phyloP scores from a whole-genome alignment of 768 basidiomycete genomes.

The Tulasnella sp. region DNA sequence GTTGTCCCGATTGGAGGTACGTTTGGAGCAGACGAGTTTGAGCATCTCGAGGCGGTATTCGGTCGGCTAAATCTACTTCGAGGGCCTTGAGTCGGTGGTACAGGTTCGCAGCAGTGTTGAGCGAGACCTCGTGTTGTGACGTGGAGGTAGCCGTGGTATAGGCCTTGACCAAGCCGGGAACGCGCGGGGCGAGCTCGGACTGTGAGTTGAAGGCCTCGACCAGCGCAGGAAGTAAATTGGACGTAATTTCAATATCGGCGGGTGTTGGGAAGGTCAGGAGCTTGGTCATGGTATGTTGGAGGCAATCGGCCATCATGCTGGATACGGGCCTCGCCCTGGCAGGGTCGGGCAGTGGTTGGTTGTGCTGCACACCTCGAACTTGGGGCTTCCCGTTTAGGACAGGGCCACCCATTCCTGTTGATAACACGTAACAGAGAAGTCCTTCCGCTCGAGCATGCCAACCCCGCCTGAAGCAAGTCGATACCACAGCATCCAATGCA shows the following conservation, averaged over 20 bases:
- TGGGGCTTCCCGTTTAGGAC: neutral
- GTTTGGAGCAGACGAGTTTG: neutral
- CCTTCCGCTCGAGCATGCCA: neutral
- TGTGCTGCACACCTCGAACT: neutral
- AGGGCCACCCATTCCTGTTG: neutral
- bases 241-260: neutral
- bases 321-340: neutral
- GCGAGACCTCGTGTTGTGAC: neutral
- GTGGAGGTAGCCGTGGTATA: neutral
- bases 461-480: neutral
- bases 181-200: neutral
- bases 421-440: neutral
- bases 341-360: neutral
- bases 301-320: neutral
- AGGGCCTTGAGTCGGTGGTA: neutral
- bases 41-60: neutral
- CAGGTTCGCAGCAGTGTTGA: neutral
- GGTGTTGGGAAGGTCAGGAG: neutral
- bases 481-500: neutral
- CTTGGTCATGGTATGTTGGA: neutral
- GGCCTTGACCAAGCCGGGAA: neutral
- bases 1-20: neutral
- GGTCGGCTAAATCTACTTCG: neutral
- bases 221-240: neutral
- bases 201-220: neutral